A percentile compares a stretch with the other conserved stretches of the same genome.
phyloP scores from a whole-genome alignment of 257 asterid species.

The Solanum neorickii region DNA sequence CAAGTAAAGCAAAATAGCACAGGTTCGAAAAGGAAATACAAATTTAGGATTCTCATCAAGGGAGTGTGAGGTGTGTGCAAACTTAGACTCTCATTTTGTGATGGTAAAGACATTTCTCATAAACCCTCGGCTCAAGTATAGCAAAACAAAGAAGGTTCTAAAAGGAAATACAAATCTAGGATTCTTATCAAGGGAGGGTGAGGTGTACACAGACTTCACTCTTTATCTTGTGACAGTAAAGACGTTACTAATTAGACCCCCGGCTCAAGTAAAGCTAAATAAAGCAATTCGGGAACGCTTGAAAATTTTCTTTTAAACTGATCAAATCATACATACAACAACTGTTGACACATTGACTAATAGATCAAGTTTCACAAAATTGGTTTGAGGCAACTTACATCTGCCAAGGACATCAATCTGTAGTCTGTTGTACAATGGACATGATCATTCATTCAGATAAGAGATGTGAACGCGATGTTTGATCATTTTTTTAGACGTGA shows the following conservation, averaged over 20 bases:
- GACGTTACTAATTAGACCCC: background rate
- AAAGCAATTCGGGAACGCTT: background rate
- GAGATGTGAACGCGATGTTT: background rate
- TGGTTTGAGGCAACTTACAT: background rate
- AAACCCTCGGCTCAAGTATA: background rate
- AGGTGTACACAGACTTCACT: background rate
- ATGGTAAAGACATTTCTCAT: background rate
- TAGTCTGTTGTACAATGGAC: slow-evolving; percentile 12
- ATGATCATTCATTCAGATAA: slow-evolving; percentile 2
- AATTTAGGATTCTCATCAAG: background rate
- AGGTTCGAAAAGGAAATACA: background rate
- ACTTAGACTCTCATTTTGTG: background rate
- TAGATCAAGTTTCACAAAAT: background rate
- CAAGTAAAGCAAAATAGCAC: background rate
- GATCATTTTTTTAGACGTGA: slow-evolving; percentile 13
- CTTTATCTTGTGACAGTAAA: background rate
- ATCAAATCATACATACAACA: background rate
- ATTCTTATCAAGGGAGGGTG: background rate
- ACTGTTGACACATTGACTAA: background rate
- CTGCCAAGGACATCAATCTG: background rate
- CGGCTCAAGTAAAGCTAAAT: background rate
- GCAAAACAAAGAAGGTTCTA: background rate
- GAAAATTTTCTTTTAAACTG: background rate
- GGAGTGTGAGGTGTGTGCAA: background rate
- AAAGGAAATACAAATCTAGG: background rate